Conservation (phyloP, 331 rosid genomes). For the Telfairia occidentalis region DNA sequence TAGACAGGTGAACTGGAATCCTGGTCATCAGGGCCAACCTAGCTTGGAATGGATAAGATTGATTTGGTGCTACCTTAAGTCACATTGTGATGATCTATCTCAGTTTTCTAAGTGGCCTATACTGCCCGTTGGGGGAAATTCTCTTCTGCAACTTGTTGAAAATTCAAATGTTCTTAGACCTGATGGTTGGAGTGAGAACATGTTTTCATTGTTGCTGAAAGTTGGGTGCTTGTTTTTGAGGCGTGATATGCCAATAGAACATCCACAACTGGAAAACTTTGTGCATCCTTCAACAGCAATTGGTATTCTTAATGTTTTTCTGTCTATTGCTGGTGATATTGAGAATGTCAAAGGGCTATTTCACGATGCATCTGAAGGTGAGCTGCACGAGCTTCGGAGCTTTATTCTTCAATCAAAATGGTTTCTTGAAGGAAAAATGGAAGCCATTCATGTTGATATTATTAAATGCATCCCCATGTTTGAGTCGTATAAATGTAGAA, state of each 20-base stretch:
- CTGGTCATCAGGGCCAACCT: conserved; percentile 80
- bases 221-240: conserved; percentile 79
- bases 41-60: conserved; percentile 85
- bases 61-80: conserved; percentile 80
- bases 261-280: conserved; percentile 64
- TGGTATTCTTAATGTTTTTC: conserved; percentile 65
- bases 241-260: conserved; percentile 61
- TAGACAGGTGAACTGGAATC: conserved; percentile 69
- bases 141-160: conserved; percentile 58
- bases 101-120: conserved; percentile 91
- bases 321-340: conserved; percentile 61
- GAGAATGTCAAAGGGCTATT: conserved; percentile 64
- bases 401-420: conserved; percentile 94
- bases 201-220: conserved; percentile 72
- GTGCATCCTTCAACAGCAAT: conserved; percentile 71
- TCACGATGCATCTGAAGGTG: conserved; percentile 64
- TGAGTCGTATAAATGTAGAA: conserved; percentile 73
- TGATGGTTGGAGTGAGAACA: conserved; percentile 98
- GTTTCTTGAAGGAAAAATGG: conserved; percentile 71
- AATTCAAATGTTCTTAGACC: conserved; percentile 69
- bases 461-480: conserved; percentile 73
- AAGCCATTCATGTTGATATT: conserved; percentile 46
- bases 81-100: conserved; percentile 63
- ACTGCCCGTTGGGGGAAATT: conserved; percentile 59
- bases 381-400: conserved; percentile 87